phyloP scores from a whole-genome alignment of 176 grass and related monocot species.

The Microstegium vimineum region DNA sequence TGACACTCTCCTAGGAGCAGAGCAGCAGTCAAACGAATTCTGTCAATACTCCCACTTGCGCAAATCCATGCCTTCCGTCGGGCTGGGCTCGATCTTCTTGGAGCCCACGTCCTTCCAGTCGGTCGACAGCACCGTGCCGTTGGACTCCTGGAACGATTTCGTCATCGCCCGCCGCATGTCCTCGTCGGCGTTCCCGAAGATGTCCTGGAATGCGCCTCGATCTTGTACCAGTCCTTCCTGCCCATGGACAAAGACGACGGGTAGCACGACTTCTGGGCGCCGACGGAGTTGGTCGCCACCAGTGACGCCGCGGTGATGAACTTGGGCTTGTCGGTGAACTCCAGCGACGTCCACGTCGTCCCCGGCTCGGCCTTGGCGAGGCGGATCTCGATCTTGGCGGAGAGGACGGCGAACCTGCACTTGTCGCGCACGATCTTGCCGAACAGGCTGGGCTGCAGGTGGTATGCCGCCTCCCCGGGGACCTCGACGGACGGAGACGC shows the following conservation, averaged over 20 bases:
- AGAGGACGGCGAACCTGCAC: slow-evolving; percentile 1
- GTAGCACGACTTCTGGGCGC: not conserved
- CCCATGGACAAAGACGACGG: slow-evolving; percentile 4
- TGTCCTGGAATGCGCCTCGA: slow-evolving; percentile 6
- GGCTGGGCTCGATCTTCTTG: slow-evolving; percentile 10
- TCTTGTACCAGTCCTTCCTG: slow-evolving; percentile 23
- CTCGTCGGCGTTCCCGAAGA: not conserved
- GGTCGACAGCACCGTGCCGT: slow-evolving; percentile 7
- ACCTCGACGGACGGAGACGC: slow-evolving; percentile 20
- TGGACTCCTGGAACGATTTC: slow-evolving; percentile 19
- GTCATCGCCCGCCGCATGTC: slow-evolving; percentile 18
- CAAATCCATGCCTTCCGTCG: slow-evolving; percentile 10
- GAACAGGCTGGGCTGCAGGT: slow-evolving; percentile 22
- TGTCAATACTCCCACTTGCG: slow-evolving; percentile 10
- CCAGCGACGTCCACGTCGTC: slow-evolving; percentile 19
- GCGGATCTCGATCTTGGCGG: slow-evolving; percentile 25
- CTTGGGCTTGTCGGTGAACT: slow-evolving; percentile 1
- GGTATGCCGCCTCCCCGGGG: slow-evolving; percentile 17
- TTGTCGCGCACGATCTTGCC: slow-evolving; percentile 16
- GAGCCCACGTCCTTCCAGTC: slow-evolving; percentile 14
- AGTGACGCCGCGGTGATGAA: not conserved
- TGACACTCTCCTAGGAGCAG: too few relatives aligned
- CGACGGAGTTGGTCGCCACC: not conserved
- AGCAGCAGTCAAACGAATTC: not conserved
- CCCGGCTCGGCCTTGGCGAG: slow-evolving; percentile 21